A percentile compares a stretch with the other conserved stretches of the same genome.
phyloP scores from a whole-genome alignment of 2,329 filamentous ascomycete genomes.

The Phyllosticta citriasiana region DNA sequence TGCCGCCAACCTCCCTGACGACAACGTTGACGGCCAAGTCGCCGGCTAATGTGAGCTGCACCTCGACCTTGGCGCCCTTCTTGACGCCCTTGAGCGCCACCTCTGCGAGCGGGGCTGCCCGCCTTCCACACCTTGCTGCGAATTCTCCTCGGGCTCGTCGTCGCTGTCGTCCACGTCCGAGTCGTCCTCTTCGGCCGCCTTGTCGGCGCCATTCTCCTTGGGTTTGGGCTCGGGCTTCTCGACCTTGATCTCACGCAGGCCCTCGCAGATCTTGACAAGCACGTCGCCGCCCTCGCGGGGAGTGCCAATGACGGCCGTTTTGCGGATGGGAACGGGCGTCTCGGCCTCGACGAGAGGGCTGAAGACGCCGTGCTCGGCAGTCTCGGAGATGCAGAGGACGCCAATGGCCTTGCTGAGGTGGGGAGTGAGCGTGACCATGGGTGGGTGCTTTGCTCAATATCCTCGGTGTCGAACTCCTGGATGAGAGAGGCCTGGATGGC shows the following conservation, averaged over 20 bases:
- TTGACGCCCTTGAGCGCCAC: constrained; percentile 73
- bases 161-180: constrained; percentile 33
- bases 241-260: constrained; percentile 82
- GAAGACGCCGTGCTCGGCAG: constrained; percentile 58
- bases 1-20: constrained; percentile 74
- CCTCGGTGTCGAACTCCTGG: constrained; percentile 84
- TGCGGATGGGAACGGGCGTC: constrained; percentile 81
- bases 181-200: constrained; percentile 52
- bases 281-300: constrained; percentile 80
- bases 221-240: constrained; percentile 75
- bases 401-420: constrained; percentile 85
- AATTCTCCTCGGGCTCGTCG: constrained; percentile 73
- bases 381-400: constrained; percentile 57
- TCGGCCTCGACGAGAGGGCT: constrained; percentile 72
- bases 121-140: constrained; percentile 91
- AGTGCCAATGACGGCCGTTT: constrained; percentile 66
- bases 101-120: constrained; percentile 72
- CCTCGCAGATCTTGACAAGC: constrained; percentile 80
- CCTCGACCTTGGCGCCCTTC: constrained; percentile 84
- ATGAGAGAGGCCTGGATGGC: constrained; percentile 92
- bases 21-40: constrained; percentile 75
- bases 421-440: constrained; percentile 84
- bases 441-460: constrained; percentile 94
- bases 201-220: constrained; percentile 53
- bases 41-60: constrained; percentile 72